Base-by-base conservation (phyloP, 106 monocot species). In the Platanthera guangdongensis region DNA sequence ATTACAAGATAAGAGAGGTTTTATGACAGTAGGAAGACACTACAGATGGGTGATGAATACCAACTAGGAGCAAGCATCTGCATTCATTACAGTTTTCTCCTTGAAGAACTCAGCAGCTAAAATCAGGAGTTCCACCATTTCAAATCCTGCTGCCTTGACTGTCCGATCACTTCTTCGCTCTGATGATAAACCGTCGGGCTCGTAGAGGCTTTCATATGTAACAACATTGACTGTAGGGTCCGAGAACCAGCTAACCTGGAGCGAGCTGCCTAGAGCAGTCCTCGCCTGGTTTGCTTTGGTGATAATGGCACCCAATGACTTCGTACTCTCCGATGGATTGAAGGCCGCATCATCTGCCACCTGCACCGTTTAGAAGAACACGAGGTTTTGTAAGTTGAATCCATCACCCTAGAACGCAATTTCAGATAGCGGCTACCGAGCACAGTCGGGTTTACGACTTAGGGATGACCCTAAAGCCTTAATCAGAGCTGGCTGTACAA, bases 51-150 rank as follows among this genome's bases (percentile, higher is more conserved):
- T 39, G 9, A 39, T 30, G 12, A 11, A 39, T 39, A 30, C 67
- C 67, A 11, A 67, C 22, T 11, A 67, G 12, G 39, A 67, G 4
- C 6, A 39, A 67, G 30, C 18, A 47, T 47, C 39, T 39, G 39
- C 39, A 39, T 39, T 70, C 25, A 14, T 0, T 14, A 14, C 14
- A 70, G 47, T 14, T 18, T 70, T 82, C 51, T 85, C 87, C 60
- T 83, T 88, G 14, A 77, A 78, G 13, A 88, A 80, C 68, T 82
- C 76, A 45, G 85, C 78, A 57, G 90, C 90, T 47, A 95, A 73
- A 54, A 90, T 77, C 69, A 95, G 82, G 28, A 95, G 92, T 80
- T 93, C 95, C 52, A 88, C 77, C 90, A 95, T 88, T 72, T 93
- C 92, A 52, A 85, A 76, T 71, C 85, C 92, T 51, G 90, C 80